These are phyloP conservation scores for Teratosphaeria gauchensis DNA, from an alignment of 2,329 filamentous ascomycete genomes.

Conservation along the genomic window DNA sequence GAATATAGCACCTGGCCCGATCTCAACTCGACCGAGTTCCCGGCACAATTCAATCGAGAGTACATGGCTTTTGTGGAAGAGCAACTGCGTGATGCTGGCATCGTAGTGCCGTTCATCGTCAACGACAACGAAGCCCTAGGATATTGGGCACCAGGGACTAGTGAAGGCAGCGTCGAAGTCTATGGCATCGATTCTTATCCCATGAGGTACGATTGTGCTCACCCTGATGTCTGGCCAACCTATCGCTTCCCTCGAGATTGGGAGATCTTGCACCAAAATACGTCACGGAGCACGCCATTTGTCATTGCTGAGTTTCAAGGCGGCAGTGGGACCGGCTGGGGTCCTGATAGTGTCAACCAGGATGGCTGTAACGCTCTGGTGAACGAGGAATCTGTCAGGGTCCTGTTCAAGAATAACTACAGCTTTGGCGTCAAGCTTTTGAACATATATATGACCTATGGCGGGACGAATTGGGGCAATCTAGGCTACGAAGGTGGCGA, in stretches of 20 bases:
- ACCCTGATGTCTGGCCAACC: constrained; percentile 53
- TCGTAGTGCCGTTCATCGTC: constrained; percentile 64
- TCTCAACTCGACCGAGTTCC: constrained; percentile 40
- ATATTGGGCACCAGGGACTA: constrained; percentile 46
- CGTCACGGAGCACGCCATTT: constrained; percentile 58
- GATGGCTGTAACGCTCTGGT: constrained; percentile 57
- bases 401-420: constrained; percentile 58
- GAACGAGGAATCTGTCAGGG: constrained; percentile 63
- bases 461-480: constrained; percentile 80
- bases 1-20: constrained; percentile 56
- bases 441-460: constrained; percentile 69
- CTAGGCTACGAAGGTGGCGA: constrained; percentile 56
- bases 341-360: constrained; percentile 59
- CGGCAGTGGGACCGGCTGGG: constrained; percentile 61
- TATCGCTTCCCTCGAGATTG: constrained; percentile 48
- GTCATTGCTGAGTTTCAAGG: constrained; percentile 48
- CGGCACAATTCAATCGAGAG: constrained; percentile 46
- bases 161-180: neutral
- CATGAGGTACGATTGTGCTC: constrained; percentile 48
- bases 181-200: constrained; percentile 59
- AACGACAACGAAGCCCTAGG: constrained; percentile 59
- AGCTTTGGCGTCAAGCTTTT: constrained; percentile 51
- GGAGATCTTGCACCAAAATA: constrained; percentile 43
- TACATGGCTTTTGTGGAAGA: constrained; percentile 65
- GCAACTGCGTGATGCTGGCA: constrained; percentile 56